phyloP scores from a whole-genome alignment of 805 yeast genomes.

The Sporopachydermia lactativora region DNA sequence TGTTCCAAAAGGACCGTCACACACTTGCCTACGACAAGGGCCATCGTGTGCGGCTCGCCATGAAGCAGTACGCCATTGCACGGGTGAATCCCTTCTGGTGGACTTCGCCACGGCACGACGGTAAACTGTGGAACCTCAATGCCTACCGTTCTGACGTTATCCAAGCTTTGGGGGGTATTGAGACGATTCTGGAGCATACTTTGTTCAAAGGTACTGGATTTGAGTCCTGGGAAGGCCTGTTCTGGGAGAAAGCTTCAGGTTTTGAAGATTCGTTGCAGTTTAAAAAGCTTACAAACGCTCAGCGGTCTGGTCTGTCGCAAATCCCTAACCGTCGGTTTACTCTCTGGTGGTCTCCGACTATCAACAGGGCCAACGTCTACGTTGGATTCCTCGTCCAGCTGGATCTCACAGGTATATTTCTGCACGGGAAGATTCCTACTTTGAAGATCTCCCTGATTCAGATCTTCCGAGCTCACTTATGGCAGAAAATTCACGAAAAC shows the following conservation, averaged over 20 bases:
- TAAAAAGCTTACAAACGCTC: constrained; percentile 93
- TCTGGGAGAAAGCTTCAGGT: constrained; percentile 97
- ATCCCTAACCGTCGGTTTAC: constrained; percentile 96
- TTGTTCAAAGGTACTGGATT: constrained; percentile 94
- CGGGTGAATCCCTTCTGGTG: constrained; percentile 92
- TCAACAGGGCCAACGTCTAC: constrained; percentile 93
- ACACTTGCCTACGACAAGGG: constrained; percentile 93
- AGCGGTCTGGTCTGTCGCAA: constrained; percentile 91
- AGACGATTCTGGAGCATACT: constrained; percentile 89
- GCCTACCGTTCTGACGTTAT: constrained; percentile 92
- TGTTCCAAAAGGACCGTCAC: constrained; percentile 90
- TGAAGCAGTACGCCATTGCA: constrained; percentile 56
- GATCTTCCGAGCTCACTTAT: constrained; percentile 91
- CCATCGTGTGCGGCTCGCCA: constrained; percentile 69
- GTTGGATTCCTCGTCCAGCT: constrained; percentile 95
- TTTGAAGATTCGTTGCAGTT: constrained; percentile 93
- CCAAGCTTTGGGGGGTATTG: constrained; percentile 95
- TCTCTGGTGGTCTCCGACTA: constrained; percentile 99
- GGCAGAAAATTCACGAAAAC: constrained; percentile 98
- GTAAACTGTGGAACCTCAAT: constrained; percentile 86
- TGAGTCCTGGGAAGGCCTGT: constrained; percentile 95
- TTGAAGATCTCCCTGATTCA: constrained; percentile 90
- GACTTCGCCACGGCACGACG: constrained; percentile 89
- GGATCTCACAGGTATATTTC: constrained; percentile 90
- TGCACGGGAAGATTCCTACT: constrained; percentile 97